Base-by-base conservation (phyloP, 1,284 basidiomycete species). In the Trametes polyzona region DNA sequence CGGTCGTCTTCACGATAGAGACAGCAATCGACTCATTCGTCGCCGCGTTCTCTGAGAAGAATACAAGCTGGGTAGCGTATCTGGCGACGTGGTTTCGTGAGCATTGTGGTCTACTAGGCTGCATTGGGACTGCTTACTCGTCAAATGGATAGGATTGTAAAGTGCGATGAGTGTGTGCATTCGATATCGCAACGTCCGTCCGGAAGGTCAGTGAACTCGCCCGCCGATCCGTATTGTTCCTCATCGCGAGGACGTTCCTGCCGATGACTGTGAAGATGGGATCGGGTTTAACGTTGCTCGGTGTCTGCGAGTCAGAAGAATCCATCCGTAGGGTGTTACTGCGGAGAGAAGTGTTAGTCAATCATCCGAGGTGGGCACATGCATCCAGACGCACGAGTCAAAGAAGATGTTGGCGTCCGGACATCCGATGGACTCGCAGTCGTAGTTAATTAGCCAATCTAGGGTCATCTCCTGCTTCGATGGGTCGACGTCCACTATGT, bases 101-200 rank as follows among this genome's bases (percentile, higher is more conserved):
- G n/a, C n/a, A n/a, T n/a, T n/a, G n/a, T n/a, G n/a, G n/a, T n/a
- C n/a, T n/a, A n/a, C n/a, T n/a, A n/a, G n/a, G n/a, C n/a, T n/a
- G n/a, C n/a, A n/a, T n/a, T n/a, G n/a, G n/a, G n/a, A n/a, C n/a
- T 57, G 58, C 56, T 50, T 23, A 64, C 65, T 67, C 60, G 47
- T 67, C 64, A 41, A 59, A 67, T 14, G 66, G 66, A 48, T 67
- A 65, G 0, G 62, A 60, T 42, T 67, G 65, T 2, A 58, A 51
- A 10, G 64, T 61, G 2, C 65, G 62, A 12, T 59, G 57, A 1
- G 62, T 61, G 24, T 41, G 47, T 32, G 53, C 58, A 43, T 53
- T 62, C 6, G 61, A 52, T 39, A 67, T 59, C n/a, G 59, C 62
- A 11, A 67, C 51, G 12, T 61, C 52, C 6, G 64, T 67, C 35